Evolutionary conservation across 768 basidiomycete species (phyloP).

Genomic region (Dioszegia hungarica): DNA sequence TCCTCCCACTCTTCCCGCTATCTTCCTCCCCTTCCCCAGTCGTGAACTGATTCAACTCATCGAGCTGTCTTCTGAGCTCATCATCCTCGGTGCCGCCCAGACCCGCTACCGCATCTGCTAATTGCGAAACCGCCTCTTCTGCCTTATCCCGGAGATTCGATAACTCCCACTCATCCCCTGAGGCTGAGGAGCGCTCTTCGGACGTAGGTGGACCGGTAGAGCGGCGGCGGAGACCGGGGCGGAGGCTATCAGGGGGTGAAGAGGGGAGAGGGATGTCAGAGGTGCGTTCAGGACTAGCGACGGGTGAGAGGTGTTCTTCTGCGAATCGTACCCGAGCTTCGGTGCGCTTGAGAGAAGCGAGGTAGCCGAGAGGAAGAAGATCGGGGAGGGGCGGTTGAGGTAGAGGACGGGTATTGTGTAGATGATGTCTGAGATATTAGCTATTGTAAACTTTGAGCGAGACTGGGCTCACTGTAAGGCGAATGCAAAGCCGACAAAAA

Average conservation of each 20-base stretch:
- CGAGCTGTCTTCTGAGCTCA: conserved; percentile 34
- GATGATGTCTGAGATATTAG: conserved; percentile 42
- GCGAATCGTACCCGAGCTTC: conserved; percentile 45
- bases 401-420: conserved; percentile 35
- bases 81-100: conserved; percentile 12
- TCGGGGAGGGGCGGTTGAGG: conserved; percentile 44
- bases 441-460: too few relatives aligned
- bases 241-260: neutral
- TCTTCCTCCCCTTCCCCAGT: neutral
- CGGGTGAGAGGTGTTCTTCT: conserved; percentile 16
- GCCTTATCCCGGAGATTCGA: conserved; percentile 21
- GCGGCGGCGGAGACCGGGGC: conserved; percentile 32
- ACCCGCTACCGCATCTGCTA: conserved; percentile 25
- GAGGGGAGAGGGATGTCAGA: neutral
- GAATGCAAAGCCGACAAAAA: conserved; percentile 44
- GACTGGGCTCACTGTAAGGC: conserved; percentile 45
- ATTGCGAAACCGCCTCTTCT: conserved; percentile 27
- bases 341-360: conserved; percentile 42
- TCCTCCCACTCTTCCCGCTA: neutral
- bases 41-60: conserved; percentile 29
- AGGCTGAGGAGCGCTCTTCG: conserved; percentile 13
- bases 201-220: conserved; percentile 29
- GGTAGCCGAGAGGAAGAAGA: conserved; percentile 42
- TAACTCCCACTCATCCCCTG: conserved; percentile 33
- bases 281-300: neutral